Evolutionary conservation across 371 early-diverging fungal genomes (phyloP).

Genomic region (Lichtheimia hyalospora): DNA sequence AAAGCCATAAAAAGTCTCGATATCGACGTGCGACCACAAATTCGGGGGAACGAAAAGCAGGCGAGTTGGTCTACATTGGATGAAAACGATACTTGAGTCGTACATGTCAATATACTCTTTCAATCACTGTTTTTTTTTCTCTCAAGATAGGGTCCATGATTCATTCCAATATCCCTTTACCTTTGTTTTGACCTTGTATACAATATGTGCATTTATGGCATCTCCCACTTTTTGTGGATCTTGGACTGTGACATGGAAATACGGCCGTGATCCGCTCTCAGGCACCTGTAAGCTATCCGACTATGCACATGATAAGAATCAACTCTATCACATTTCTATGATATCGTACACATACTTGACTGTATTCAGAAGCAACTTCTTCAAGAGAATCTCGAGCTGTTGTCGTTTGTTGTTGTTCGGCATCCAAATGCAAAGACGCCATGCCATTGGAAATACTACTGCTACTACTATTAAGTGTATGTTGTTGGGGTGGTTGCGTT

Average conservation of each 20-base stretch:
- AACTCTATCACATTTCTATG: background rate
- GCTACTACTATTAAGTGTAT: background rate
- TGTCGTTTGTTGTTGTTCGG: background rate
- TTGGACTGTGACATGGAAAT: conserved; percentile 75
- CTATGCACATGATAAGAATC: conserved; percentile 8
- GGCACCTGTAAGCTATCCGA: conserved; percentile 45
- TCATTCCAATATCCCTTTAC: conserved; percentile 36
- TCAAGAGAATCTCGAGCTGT: background rate
- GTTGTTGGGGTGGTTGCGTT: background rate
- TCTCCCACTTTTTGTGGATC: conserved; percentile 93
- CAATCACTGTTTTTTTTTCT: background rate
- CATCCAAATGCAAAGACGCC: conserved; percentile 1
- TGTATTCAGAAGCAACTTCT: conserved; percentile 3
- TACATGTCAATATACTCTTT: background rate
- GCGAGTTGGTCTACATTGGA: conserved; percentile 67
- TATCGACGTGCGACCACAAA: conserved; percentile 86
- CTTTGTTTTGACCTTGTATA: conserved; percentile 87
- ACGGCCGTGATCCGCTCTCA: conserved; percentile 60
- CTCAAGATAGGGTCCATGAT: too few species aligned
- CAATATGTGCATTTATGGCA: conserved; percentile 81
- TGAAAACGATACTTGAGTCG: background rate
- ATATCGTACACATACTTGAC: conserved; percentile 1
- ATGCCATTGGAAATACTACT: background rate
- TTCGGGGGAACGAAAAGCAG: conserved; percentile 73
- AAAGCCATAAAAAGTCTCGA: conserved; percentile 94